These are phyloP conservation scores for Purpureocillium lavendulum DNA, from an alignment of 2,329 filamentous ascomycete genomes.

Conservation along the genomic window DNA sequence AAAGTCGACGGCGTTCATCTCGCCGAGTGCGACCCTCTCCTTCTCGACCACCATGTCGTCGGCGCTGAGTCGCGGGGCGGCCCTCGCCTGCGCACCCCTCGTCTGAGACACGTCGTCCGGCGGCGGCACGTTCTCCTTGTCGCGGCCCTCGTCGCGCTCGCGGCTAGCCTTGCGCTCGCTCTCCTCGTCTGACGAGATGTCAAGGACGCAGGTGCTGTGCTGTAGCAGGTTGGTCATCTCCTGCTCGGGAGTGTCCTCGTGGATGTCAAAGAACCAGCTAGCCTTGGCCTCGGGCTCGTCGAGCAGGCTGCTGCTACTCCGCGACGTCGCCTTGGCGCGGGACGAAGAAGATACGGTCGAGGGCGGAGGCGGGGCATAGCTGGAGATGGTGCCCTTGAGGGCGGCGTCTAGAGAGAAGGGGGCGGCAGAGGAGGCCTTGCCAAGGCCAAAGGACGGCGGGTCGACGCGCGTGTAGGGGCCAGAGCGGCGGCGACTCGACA, in stretches of 20 bases:
- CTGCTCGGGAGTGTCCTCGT: conserved; percentile 85
- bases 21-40: conserved; percentile 55
- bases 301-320: not conserved
- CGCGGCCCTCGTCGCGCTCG: conserved; percentile 51
- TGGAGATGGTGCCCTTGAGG: conserved; percentile 65
- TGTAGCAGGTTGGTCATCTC: conserved; percentile 89
- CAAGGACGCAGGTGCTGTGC: conserved; percentile 77
- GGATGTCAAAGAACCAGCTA: conserved; percentile 87
- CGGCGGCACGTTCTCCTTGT: conserved; percentile 93
- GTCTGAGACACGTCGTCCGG: conserved; percentile 55
- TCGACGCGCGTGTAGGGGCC: conserved; percentile 61
- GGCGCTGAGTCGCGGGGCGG: conserved; percentile 15
- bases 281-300: conserved; percentile 45
- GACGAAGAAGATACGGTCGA: conserved; percentile 6
- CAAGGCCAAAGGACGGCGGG: conserved; percentile 51
- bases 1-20: conserved; percentile 60
- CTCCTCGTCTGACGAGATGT: conserved; percentile 86
- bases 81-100: conserved; percentile 21
- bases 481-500: conserved; percentile 59
- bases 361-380: conserved; percentile 40
- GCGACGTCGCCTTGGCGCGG: too few relatives aligned
- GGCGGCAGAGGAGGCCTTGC: conserved; percentile 43
- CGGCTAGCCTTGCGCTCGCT: conserved; percentile 43
- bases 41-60: conserved; percentile 56
- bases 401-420: conserved; percentile 84